These are phyloP conservation scores for Trypanosoma cruzi DNA, from an alignment of 208 protist species.

Conservation along the genomic window DNA sequence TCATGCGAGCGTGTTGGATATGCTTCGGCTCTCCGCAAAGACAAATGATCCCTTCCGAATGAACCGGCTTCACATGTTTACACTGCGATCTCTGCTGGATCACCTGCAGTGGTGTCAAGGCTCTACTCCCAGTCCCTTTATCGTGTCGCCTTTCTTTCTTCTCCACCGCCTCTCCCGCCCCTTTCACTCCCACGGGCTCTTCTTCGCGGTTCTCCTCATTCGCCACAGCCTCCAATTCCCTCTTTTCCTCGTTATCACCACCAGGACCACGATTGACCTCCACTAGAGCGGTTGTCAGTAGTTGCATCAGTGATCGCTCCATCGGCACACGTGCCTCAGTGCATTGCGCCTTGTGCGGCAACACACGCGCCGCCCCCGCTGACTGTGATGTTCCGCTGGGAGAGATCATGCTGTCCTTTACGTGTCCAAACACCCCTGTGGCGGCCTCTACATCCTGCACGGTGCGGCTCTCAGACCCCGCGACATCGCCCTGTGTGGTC, in stretches of 20 bases:
- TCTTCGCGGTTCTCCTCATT: neutral
- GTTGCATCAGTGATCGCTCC: constrained; percentile 22
- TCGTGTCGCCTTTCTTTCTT: too few species aligned
- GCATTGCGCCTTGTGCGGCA: constrained; percentile 35
- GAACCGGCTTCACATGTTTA: constrained; percentile 36
- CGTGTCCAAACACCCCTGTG: constrained; percentile 40
- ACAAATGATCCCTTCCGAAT: constrained; percentile 40
- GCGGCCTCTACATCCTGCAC: too few species aligned
- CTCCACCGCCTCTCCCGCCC: constrained; percentile 5
- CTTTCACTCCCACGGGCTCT: neutral
- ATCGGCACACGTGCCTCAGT: constrained; percentile 37
- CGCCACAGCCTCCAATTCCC: constrained; percentile 2
- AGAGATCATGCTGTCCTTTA: constrained; percentile 34
- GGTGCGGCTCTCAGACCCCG: too few species aligned
- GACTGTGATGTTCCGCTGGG: constrained; percentile 33
- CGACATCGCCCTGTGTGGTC: too few species aligned
- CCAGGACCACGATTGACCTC: neutral
- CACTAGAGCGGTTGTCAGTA: constrained; percentile 42
- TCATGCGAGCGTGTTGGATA: too few species aligned
- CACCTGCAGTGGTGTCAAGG: constrained; percentile 37
- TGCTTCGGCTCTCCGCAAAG: constrained; percentile 46
- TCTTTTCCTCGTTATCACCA: constrained; percentile 16
- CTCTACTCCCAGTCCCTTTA: neutral
- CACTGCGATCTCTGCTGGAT: constrained; percentile 39
- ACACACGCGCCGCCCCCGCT: constrained; percentile 28